Evolutionary conservation across 257 asterid genomes (phyloP).

Genomic region (Leonotis leonurus): DNA sequence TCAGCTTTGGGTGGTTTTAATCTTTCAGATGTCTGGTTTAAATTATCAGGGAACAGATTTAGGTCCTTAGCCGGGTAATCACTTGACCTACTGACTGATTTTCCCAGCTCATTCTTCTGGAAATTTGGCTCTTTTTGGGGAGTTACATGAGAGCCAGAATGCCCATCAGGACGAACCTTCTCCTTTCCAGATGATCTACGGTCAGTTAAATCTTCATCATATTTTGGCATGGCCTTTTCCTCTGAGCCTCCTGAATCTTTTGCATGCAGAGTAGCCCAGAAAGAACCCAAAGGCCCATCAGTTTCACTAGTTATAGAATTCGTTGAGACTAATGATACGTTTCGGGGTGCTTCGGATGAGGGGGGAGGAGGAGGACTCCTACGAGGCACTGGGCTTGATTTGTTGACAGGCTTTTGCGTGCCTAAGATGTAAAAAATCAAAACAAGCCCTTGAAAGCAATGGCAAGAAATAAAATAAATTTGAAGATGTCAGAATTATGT

Average conservation of each 20-base stretch:
- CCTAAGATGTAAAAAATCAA: slow-evolving; percentile 36
- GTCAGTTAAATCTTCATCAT: slow-evolving; percentile 48
- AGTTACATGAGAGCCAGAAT: slow-evolving; percentile 18
- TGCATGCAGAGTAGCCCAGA: slow-evolving; percentile 88
- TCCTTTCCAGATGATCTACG: slow-evolving; percentile 37
- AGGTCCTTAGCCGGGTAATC: slow-evolving; percentile 30
- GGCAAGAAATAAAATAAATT: not conserved
- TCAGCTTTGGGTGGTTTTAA: slow-evolving; percentile 39
- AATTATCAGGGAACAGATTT: slow-evolving; percentile 48
- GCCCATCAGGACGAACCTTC: slow-evolving; percentile 22
- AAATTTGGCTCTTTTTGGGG: slow-evolving; percentile 24
- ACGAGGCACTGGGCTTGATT: slow-evolving; percentile 77
- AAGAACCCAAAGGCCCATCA: slow-evolving; percentile 65
- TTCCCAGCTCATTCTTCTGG: slow-evolving; percentile 27
- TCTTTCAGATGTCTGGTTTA: slow-evolving; percentile 28
- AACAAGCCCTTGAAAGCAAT: slow-evolving; percentile 3
- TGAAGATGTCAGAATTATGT: not conserved
- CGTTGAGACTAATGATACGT: slow-evolving; percentile 33
- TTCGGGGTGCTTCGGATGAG: slow-evolving; percentile 48
- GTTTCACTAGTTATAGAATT: slow-evolving; percentile 42
- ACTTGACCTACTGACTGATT: slow-evolving; percentile 25
- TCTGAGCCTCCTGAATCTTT: slow-evolving; percentile 42
- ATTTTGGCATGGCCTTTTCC: slow-evolving; percentile 49
- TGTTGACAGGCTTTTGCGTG: slow-evolving; percentile 51
- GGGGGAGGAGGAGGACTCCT: slow-evolving; percentile 91